Base-by-base conservation (phyloP, 2,329 filamentous ascomycete species). In the Clonostachys byssicola region DNA sequence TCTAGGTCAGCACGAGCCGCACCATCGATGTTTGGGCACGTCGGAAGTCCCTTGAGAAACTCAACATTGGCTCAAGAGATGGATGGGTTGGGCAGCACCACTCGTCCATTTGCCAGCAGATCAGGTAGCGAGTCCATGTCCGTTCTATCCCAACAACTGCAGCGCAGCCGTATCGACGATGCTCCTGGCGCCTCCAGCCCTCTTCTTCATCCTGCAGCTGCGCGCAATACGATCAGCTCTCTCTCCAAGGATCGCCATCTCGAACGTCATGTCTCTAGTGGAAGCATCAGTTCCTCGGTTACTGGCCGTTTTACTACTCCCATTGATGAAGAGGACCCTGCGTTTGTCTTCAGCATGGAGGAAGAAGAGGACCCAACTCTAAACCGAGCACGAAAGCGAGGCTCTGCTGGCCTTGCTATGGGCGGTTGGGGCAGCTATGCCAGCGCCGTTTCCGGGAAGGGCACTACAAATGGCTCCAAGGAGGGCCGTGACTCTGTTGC, bases 341-440 rank as follows among this genome's bases (percentile, higher is more conserved):
- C 80, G 23, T 83, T 85, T 53, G 77, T 85, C 13, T 85, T 85
- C 59, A 79, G 70, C 57, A 85, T 85, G 81, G 81, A 85, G 54
- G 79, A 82, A 47, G 78, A 80, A 23, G 77, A 79, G 18, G 79
- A 82, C 34, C 66, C 74, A 18, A 67, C 63, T 12, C 66, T 69
- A 16, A 64, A 67, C 47, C 66, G 70, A 40, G 67, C 70, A 10
- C 65, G 73, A 45, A 80, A 79, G 63, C 72, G 76, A 47, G 67
- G 62, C 2, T 76, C 76, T 3, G 72, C 70, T 6, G 71, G 71
- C 12, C 55, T 72, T 36, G 61, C 59, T 43, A 63, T 69, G 46
- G 61, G 63, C 6, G 60, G 61, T 20, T 66, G 67, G 49, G 44
- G 65, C 60, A 73, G 64, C 59, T 75, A 74, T 49, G 69, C 71